These are phyloP conservation scores for Apiotrichum gracile DNA, from an alignment of 1,284 basidiomycete genomes.

Conservation along the genomic window DNA sequence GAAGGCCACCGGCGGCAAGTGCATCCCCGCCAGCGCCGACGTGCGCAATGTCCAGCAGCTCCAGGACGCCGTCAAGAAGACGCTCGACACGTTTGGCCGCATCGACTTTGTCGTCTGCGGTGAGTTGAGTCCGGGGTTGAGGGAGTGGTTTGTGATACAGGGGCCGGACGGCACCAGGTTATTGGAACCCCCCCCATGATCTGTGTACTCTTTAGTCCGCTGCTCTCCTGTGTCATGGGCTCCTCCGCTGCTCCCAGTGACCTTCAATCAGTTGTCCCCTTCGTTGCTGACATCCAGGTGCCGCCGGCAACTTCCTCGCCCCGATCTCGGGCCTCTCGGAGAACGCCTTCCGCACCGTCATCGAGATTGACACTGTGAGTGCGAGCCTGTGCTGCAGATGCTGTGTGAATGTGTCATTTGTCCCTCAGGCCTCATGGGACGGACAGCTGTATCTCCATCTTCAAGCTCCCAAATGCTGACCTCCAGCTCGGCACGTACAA, in stretches of 20 bases:
- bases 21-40: conserved; percentile 72
- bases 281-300: conserved; percentile 53
- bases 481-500: conserved; percentile 80
- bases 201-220: no score
- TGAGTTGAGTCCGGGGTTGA: conserved; percentile 36
- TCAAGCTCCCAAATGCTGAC: background rate
- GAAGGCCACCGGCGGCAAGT: conserved; percentile 61
- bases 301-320: conserved; percentile 82
- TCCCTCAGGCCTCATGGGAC: no score
- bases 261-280: no score
- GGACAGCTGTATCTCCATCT: no score
- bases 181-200: no score
- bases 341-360: conserved; percentile 85
- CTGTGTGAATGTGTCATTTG: no score
- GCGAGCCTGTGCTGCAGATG: no score
- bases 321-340: conserved; percentile 72
- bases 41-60: conserved; percentile 72
- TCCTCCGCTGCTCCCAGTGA: no score
- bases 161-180: no score
- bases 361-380: conserved; percentile 85
- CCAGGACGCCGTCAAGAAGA: conserved; percentile 66
- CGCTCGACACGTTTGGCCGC: conserved; percentile 70
- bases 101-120: conserved; percentile 96
- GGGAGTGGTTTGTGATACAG: no score
- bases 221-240: no score